Conservation (phyloP, 1,284 basidiomycete species). For the Cutaneotrichosporon spelunceum region DNA sequence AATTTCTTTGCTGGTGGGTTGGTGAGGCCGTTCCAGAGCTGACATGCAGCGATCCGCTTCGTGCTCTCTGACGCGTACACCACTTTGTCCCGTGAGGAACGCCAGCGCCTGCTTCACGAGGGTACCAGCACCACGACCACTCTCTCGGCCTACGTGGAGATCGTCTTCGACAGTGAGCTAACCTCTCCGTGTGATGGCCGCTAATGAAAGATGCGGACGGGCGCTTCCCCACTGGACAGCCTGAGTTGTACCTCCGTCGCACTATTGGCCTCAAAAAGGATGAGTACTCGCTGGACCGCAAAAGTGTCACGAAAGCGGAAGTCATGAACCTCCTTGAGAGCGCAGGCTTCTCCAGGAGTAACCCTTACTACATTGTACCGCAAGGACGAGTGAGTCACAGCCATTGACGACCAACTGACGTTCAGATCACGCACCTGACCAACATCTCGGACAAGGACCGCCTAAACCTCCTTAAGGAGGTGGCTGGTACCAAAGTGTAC, state of each 20-base stretch:
- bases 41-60: conserved; percentile 77
- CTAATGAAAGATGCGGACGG: conserved; percentile 59
- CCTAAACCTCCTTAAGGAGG: conserved; percentile 89
- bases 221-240: conserved; percentile 82
- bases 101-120: conserved; percentile 87
- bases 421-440: conserved; percentile 88
- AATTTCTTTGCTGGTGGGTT: conserved; percentile 84
- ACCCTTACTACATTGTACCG: conserved; percentile 98
- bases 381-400: conserved; percentile 78
- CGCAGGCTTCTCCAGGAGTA: conserved; percentile 94
- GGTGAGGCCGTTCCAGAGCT: conserved; percentile 4
- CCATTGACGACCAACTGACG: conserved; percentile 1
- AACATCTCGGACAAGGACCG: conserved; percentile 97
- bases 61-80: conserved; percentile 97
- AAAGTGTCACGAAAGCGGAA: conserved; percentile 86
- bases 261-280: conserved; percentile 99
- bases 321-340: conserved; percentile 94
- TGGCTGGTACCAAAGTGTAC: conserved; percentile 97
- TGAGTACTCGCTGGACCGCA: conserved; percentile 95
- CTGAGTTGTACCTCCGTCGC: conserved; percentile 78
- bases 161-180: conserved; percentile 71
- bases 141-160: conserved; percentile 85
- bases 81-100: conserved; percentile 88
- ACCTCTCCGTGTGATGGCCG: background rate
- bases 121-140: conserved; percentile 85